Conservation (phyloP, 192 early-diverging fungal genomes). For the Phlyctochytrium planicorne region DNA sequence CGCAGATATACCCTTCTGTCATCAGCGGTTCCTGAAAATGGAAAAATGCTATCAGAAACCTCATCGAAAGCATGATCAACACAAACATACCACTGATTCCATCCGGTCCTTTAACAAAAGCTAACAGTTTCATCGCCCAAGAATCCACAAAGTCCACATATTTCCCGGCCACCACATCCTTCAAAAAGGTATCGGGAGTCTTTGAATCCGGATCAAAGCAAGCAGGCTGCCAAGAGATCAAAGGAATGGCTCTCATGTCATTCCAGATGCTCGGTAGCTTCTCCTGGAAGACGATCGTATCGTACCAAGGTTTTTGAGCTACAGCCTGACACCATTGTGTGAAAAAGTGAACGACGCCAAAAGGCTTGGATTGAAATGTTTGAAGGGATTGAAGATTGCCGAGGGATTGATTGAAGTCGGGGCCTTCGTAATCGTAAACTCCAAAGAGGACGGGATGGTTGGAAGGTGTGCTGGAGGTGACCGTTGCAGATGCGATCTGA, state of each 20-base stretch:
- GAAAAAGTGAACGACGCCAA: slow-evolving; percentile 7
- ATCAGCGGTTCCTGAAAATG: slow-evolving; percentile 1
- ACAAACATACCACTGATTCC: neutral
- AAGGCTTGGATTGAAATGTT: neutral
- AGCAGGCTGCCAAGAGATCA: slow-evolving; percentile 6
- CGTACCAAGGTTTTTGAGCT: neutral
- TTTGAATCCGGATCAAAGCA: slow-evolving; percentile 1
- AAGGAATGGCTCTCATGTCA: neutral
- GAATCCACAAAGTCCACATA: neutral
- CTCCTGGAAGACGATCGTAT: slow-evolving; percentile 3
- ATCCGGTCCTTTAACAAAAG: neutral
- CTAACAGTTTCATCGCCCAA: neutral
- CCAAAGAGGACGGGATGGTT: too few relatives aligned
- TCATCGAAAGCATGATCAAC: too few relatives aligned
- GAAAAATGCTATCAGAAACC: too few relatives aligned
- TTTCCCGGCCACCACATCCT: neutral
- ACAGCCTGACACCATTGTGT: slow-evolving; percentile 4
- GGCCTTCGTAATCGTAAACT: neutral
- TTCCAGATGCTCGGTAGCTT: neutral
- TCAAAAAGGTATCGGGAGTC: neutral
- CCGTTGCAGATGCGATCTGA: too few relatives aligned
- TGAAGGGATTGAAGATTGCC: neutral
- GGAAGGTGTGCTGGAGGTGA: too few relatives aligned
- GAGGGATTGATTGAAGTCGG: slow-evolving; percentile 5
- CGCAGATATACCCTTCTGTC: slow-evolving; percentile 4